Evolutionary conservation across 345 rosid genomes (phyloP), one percentile per base, ranked within the genome.

Genomic region (Lepidium didymum): DNA sequence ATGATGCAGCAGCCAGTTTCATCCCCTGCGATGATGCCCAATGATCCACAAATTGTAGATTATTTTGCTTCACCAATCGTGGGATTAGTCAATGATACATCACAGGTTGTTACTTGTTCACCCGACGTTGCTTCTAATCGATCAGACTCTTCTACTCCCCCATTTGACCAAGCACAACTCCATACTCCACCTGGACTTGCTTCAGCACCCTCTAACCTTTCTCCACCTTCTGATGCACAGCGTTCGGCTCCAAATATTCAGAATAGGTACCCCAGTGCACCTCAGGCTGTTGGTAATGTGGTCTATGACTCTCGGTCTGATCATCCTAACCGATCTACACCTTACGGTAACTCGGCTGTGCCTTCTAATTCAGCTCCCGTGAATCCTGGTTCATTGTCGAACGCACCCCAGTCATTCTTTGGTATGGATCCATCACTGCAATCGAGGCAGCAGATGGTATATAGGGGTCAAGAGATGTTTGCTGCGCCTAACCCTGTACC

Each of bases 21-120:
- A 54, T 45, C 70, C 10, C 1, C 79, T 3, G 78, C 82, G 0
- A 79, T 82, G 3, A 78, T 82, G 50, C 80, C 85, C 80, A 89
- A 81, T 77, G 89, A 83, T 56, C 85, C 89, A 1, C 85, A 95
- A 36, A 84, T 89, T 67, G 71, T 87, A 56, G 77, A 74, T 44
- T 2, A 6, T 21, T 74, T 67, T 44, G n/a, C 73, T 59, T 74
- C 77, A 67, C 77, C 73, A 35, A 49, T 67, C 35, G 67, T 74
- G 77, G 68, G 77, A 27, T 31, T 74, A 67, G 73, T 74, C 33
- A 15, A 67, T 59, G 77, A 74, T 74, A 18, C 73, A 67, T 43
- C 73, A 46, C 62, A 74, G 21, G 73, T 67, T 74, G 56, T 67
- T 53, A 60, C 73, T 67, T 50, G 41, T 60, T 46, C 77, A 60